Evolutionary conservation across 2,329 filamentous ascomycete genomes (phyloP), one percentile per base, ranked within the genome.

Genomic region (Xylaria sp.): DNA sequence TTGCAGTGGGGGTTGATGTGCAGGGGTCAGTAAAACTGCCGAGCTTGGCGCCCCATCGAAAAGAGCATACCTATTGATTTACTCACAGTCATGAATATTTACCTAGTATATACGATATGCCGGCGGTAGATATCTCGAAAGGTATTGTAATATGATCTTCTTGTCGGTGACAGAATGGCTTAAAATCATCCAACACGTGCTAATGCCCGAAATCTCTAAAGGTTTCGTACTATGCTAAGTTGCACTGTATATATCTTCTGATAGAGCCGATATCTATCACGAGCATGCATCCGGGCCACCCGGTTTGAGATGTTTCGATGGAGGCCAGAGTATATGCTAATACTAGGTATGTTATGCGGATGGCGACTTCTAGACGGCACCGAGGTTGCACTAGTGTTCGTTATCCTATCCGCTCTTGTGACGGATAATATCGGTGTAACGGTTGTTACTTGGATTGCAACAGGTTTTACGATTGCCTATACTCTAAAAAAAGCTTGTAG

Each of bases 21-120:
- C 68, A 51, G 53, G 61, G 68, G 17, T 53, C 24, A 24, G 51
- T 68, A 24, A 57, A 68, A 70, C 50, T 70, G 68, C 65, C 65
- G 68, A 65, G 51, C 57, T 61, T 61, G 68, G 61, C 61, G 61
- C 56, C 51, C 57, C 68, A 42, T 47, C 24, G 24, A 11, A 50
- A 5, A 17, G 24, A 14, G 48, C 19, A 6, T 48, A 48, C 39
- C 5, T 14, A 17, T n/a, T 45, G 42, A 19, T 47, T 47, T 19
- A 14, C 17, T 42, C n/a, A 7, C 8, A 47, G 42, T 47, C 39
- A 17, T 19, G n/a, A 19, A 17, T 42, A 42, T 2, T 2, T 42
- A 14, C 39, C n/a, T n/a, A n/a, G n/a, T n/a, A n/a, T n/a, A n/a
- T 47, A 17, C 42, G 17, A 17, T 47, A 47, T 17, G 42, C 42